These are phyloP conservation scores for Aaosphaeria arxii DNA, from an alignment of 2,329 filamentous ascomycete genomes.

Conservation along the genomic window DNA sequence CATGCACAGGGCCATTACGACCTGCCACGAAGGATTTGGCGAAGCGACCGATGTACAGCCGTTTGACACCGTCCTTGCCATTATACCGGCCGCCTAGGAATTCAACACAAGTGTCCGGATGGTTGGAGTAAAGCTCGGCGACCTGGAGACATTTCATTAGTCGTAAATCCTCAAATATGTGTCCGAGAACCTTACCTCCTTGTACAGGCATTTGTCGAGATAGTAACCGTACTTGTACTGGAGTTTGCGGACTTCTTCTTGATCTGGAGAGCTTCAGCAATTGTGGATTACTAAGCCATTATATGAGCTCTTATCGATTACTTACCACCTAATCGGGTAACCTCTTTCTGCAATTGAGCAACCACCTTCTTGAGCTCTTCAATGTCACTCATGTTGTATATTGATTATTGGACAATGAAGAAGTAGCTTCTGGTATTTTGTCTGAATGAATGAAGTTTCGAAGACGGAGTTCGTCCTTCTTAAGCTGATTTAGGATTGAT, in stretches of 20 bases:
- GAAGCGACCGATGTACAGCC: slow-evolving; percentile 55
- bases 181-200: slow-evolving; percentile 41
- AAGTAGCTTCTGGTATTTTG: too few relatives aligned
- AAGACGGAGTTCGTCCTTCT: slow-evolving; percentile 2
- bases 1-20: slow-evolving; percentile 55
- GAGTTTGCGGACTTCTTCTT: slow-evolving; percentile 54
- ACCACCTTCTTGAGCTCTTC: slow-evolving; percentile 26
- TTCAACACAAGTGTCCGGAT: slow-evolving; percentile 54
- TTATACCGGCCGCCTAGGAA: slow-evolving; percentile 56
- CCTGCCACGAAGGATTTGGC: slow-evolving; percentile 50
- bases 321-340: slow-evolving; percentile 26
- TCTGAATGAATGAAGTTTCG: too few relatives aligned
- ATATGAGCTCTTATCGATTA: not conserved
- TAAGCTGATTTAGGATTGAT: slow-evolving; percentile 1
- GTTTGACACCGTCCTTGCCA: slow-evolving; percentile 49
- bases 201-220: slow-evolving; percentile 58
- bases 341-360: slow-evolving; percentile 23
- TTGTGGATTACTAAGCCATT: slow-evolving; percentile 5
- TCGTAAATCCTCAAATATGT: not conserved
- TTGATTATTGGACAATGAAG: not conserved
- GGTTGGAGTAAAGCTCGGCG: slow-evolving; percentile 48
- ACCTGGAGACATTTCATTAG: slow-evolving; percentile 18
- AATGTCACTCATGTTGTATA: slow-evolving; percentile 25
- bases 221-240: slow-evolving; percentile 61
- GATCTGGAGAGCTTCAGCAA: slow-evolving; percentile 36